These are phyloP conservation scores for Chlamydomonas applanata DNA, from an alignment of 139 green algal species.

Conservation along the genomic window DNA sequence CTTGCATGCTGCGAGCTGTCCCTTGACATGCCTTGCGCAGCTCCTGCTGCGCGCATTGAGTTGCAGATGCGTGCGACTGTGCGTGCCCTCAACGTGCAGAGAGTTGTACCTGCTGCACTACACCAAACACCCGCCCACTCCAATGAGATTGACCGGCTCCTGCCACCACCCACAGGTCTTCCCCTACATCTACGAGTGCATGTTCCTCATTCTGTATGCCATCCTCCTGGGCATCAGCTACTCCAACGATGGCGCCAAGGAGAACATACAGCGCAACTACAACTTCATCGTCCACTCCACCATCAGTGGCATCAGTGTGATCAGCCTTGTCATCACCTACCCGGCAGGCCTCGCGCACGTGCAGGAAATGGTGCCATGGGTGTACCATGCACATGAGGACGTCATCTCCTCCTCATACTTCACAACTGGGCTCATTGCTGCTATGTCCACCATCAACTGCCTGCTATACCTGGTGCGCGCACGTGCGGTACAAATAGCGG, in stretches of 20 bases:
- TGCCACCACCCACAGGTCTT: too few relatives aligned
- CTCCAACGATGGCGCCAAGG: not conserved
- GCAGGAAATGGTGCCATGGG: conserved; percentile 14
- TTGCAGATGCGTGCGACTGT: too few relatives aligned
- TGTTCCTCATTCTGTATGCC: not conserved
- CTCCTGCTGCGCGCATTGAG: too few relatives aligned
- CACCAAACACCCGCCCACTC: too few relatives aligned
- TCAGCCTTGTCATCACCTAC: conserved; percentile 2
- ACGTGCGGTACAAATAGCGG: too few relatives aligned
- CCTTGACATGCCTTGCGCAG: too few relatives aligned
- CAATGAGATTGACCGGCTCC: too few relatives aligned
- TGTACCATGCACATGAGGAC: conserved; percentile 1
- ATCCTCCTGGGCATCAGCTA: not conserved
- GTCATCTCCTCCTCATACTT: not conserved
- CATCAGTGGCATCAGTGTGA: not conserved
- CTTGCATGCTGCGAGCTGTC: too few relatives aligned
- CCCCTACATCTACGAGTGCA: too few relatives aligned
- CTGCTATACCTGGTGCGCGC: conserved; percentile 21
- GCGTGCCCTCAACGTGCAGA: too few relatives aligned
- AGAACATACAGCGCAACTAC: not conserved
- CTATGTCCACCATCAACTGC: not conserved
- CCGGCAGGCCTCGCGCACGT: not conserved
- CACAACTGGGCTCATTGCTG: not conserved
- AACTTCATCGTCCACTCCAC: conserved; percentile 7
- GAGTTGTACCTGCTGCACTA: too few relatives aligned